Base-by-base conservation (phyloP, 1,284 basidiomycete genomes). In the Tylopilus sp. region DNA sequence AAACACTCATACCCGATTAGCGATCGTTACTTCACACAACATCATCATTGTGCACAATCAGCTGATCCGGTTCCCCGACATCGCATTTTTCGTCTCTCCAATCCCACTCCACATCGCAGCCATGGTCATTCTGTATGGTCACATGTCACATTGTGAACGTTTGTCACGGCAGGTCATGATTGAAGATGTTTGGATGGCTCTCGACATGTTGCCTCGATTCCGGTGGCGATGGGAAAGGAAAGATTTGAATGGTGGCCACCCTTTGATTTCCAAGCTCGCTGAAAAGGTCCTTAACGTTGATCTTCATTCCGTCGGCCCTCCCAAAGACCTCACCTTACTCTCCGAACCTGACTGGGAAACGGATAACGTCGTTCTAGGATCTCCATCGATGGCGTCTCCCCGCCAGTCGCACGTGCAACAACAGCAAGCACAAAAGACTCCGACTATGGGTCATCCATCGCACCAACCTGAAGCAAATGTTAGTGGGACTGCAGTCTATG, bases 181-280 rank as follows among this genome's bases (percentile, higher is more conserved):
- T 33, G 85, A 90, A 67, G 89, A 92, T 62, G 80, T 92, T 20
- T 88, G 85, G 82, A 82, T 88, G 69, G 90, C 89, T 35, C 80
- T 92, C 24, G 85, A 90, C 66, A 88, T 91, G 82, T 81, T 92
- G 9, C 89, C 89, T 5, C 83, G 85, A 36, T 87, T 90, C 79
- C 83, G 89, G 49, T 92, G 90, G 90, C 82, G 88, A 57, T 92
- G 90, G 89, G 87, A 90, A 63, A 81, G 88, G 43, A 90, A 85
- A 66, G 89, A 91, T 63, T 70, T 82, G 54, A 83, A 83, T 47
- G 86, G 85, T 40, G 84, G 83, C 3, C 88, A 90, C 61, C 89
- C 89, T n/a, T 78, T 90, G 49, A 89, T 91, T 53, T 82, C 86
- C 17, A 85, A 82, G 60, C 80, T 91, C 41, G 88, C 87, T 1